Conservation (phyloP, 441 rosid genomes). For the Jatropha podagrica region DNA sequence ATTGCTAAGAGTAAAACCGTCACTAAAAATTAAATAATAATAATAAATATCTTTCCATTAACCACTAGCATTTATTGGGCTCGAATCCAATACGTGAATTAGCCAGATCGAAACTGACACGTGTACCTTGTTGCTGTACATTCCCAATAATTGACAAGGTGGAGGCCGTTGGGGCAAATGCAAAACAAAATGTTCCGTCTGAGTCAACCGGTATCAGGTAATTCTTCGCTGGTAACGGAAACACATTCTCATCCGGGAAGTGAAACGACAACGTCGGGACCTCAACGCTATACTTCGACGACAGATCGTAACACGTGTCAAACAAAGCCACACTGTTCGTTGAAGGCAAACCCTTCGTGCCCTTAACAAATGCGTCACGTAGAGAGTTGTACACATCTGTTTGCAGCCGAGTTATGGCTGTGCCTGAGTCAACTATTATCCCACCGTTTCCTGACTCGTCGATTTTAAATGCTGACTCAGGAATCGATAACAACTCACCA, state of each 20-base stretch:
- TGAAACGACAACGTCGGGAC: slow-evolving; percentile 84
- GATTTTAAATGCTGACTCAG: slow-evolving; percentile 58
- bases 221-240: slow-evolving; percentile 72
- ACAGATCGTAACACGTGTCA: slow-evolving; percentile 75
- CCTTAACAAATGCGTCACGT: slow-evolving; percentile 58
- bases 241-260: slow-evolving; percentile 57
- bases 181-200: slow-evolving; percentile 73
- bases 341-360: slow-evolving; percentile 46
- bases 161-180: slow-evolving; percentile 72
- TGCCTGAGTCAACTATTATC: slow-evolving; percentile 81
- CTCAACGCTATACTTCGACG: slow-evolving; percentile 57
- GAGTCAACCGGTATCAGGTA: slow-evolving; percentile 75
- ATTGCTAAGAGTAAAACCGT: background rate
- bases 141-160: slow-evolving; percentile 77
- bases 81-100: slow-evolving; percentile 65
- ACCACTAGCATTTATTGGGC: slow-evolving; percentile 47
- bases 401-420: slow-evolving; percentile 75
- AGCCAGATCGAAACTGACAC: slow-evolving; percentile 66
- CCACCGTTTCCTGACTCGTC: slow-evolving; percentile 72
- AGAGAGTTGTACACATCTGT: slow-evolving; percentile 60
- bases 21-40: background rate
- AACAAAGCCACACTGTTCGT: slow-evolving; percentile 65
- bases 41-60: background rate
- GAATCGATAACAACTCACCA: slow-evolving; percentile 56
- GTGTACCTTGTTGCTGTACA: slow-evolving; percentile 84